These are phyloP conservation scores for Xeromyces bisporus DNA, from an alignment of 495 filamentous ascomycete genomes.

Conservation along the genomic window DNA sequence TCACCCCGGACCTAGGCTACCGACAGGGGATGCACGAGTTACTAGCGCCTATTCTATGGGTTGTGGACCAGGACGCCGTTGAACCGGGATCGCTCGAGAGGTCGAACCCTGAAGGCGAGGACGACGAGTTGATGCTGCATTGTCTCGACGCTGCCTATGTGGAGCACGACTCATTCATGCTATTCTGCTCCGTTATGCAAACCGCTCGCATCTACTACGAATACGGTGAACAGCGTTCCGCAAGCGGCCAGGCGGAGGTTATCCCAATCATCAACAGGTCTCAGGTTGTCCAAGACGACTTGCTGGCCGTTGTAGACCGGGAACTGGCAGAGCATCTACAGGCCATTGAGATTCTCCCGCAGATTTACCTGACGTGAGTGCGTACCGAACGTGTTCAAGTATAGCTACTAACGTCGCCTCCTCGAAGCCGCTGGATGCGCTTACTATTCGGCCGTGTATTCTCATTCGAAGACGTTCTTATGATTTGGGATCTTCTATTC, in stretches of 20 bases:
- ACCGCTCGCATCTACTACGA: slow-evolving; percentile 79
- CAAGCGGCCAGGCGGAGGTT: slow-evolving; percentile 28
- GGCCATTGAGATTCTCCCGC: slow-evolving; percentile 78
- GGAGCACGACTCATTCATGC: slow-evolving; percentile 78
- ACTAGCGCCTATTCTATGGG: slow-evolving; percentile 79
- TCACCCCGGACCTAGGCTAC: slow-evolving; percentile 76
- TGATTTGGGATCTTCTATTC: slow-evolving; percentile 83
- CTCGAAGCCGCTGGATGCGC: slow-evolving; percentile 74
- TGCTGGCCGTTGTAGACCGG: slow-evolving; percentile 59
- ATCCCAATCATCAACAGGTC: slow-evolving; percentile 77
- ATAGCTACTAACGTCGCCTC: too few species aligned
- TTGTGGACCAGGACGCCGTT: slow-evolving; percentile 67
- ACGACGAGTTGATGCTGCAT: slow-evolving; percentile 38
- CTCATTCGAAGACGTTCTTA: slow-evolving; percentile 63
- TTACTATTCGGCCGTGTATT: slow-evolving; percentile 91
- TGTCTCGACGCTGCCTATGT: slow-evolving; percentile 54
- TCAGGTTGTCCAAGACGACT: slow-evolving; percentile 66
- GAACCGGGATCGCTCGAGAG: slow-evolving; percentile 17
- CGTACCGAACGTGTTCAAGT: neutral
- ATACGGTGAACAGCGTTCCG: slow-evolving; percentile 24
- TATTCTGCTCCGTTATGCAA: slow-evolving; percentile 80
- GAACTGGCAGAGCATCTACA: slow-evolving; percentile 69
- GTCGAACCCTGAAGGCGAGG: slow-evolving; percentile 7
- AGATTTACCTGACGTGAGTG: slow-evolving; percentile 83
- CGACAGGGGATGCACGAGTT: slow-evolving; percentile 97